phyloP scores from a whole-genome alignment of 169 alveolate genomes.

The Amoebophrya sp. region DNA sequence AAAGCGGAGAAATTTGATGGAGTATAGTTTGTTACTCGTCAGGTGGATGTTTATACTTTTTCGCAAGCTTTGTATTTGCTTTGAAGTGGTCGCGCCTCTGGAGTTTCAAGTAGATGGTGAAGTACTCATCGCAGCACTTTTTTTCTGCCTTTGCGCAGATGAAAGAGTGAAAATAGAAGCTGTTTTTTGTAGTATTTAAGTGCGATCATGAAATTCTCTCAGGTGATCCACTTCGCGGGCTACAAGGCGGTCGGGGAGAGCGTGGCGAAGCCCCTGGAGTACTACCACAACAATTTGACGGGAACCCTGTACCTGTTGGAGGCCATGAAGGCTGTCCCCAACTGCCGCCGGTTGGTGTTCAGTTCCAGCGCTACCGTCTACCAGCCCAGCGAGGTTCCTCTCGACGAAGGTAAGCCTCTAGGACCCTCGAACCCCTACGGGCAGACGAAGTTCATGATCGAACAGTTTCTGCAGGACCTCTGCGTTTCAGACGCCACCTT shows the following conservation, averaged over 20 bases:
- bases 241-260: slow-evolving; percentile 85
- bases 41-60: too few relatives aligned
- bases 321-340: slow-evolving; percentile 61
- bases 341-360: slow-evolving; percentile 68
- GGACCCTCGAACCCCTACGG: slow-evolving; percentile 84
- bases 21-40: not conserved
- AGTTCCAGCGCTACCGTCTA: slow-evolving; percentile 84
- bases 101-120: too few relatives aligned
- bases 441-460: slow-evolving; percentile 72
- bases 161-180: too few relatives aligned
- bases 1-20: not conserved
- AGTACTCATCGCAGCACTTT: too few relatives aligned
- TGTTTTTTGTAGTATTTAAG: not conserved
- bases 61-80: too few relatives aligned
- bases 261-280: slow-evolving; percentile 73
- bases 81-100: too few relatives aligned
- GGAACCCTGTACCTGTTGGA: slow-evolving; percentile 71
- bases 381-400: slow-evolving; percentile 61
- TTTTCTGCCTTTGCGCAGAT: too few relatives aligned
- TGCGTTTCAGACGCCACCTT: slow-evolving; percentile 38
- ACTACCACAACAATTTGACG: slow-evolving; percentile 77
- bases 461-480: slow-evolving; percentile 59
- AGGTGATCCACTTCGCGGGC: slow-evolving; percentile 85
- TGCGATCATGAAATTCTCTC: not conserved
- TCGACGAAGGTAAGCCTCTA: slow-evolving; percentile 55